Evolutionary conservation across 306 rosid genomes (phyloP).

Genomic region (Vigna trinervia): DNA sequence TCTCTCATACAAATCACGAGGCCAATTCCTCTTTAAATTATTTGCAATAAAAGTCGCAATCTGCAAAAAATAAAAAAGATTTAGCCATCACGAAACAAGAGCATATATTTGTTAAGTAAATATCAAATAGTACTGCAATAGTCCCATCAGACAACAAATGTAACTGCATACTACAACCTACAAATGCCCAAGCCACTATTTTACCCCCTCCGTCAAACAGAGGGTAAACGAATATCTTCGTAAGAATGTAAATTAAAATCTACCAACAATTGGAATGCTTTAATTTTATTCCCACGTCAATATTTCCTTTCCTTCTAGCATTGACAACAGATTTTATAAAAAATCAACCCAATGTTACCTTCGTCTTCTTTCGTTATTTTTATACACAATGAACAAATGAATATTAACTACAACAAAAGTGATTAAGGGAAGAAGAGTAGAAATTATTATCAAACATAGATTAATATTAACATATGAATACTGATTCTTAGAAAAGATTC

Average conservation of each 20-base stretch:
- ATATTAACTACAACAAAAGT: background rate
- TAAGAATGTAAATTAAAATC: conserved; percentile 11
- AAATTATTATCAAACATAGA: background rate
- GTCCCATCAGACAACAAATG: conserved; percentile 23
- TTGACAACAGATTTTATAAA: conserved; percentile 26
- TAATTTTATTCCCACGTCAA: background rate
- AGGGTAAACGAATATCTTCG: conserved; percentile 14
- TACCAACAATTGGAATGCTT: conserved; percentile 11
- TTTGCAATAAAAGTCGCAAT: conserved; percentile 91
- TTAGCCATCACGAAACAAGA: conserved; percentile 26
- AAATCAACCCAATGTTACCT: background rate
- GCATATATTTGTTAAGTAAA: background rate
- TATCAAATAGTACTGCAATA: conserved; percentile 7
- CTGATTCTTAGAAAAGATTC: conserved; percentile 6
- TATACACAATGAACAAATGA: no score
- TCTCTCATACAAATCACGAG: conserved; percentile 89
- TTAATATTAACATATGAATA: background rate
- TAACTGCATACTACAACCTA: conserved; percentile 2
- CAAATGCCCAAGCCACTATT: conserved; percentile 9
- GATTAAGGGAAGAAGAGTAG: conserved; percentile 4
- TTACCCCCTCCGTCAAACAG: background rate
- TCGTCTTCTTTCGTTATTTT: no score
- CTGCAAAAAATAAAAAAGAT: conserved; percentile 57
- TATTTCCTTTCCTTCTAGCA: background rate
- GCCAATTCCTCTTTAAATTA: conserved; percentile 88